Evolutionary conservation across 768 basidiomycete species (phyloP), one percentile per base, ranked within the genome.

Genomic region (Chalciporus sphaerocephalus): DNA sequence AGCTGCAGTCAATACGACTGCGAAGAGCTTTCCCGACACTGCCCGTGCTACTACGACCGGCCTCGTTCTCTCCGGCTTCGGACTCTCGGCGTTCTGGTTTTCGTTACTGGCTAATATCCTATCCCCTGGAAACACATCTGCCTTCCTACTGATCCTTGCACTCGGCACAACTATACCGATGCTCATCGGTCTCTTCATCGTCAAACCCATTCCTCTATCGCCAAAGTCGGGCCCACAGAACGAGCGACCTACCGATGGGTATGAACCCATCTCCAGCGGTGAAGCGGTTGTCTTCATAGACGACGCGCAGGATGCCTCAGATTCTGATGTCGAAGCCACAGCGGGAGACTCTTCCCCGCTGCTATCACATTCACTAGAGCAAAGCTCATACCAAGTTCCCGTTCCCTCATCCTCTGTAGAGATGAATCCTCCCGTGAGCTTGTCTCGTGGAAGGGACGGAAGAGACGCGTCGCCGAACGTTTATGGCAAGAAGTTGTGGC

Each of bases 11-110:
- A 96, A 94, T 57, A 72, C 87, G 2, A 87, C 86, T 0, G 93
- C 92, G 0, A 92, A 87, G 53, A 80, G 81, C 16, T 93, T 92
- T 54, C 81, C 87, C 0, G 83, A 90, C 48, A 68, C 67, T 35
- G 73, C 78, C 30, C 75, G 91, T 16, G 91, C 84, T 10, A 81
- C 81, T 0, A 78, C 81, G 8, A 89, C 86, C 0, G 85, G 85
- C 2, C 61, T 91, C 8, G 91, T 93, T 25, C 66, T 92, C 16
- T 89, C 90, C 0, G 92, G 90, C 24, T 92, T 90, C 51, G 92
- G 93, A 0, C 78, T 97, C 13, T 92, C 90, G 0, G 93, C 93
- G 0, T 95, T 95, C 71, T 72, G 88, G 51, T 96, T 94, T 67
- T 87, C 89, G 11, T 75, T 81, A 1, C 67, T 94, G 28, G 81